A percentile compares a stretch with the other conserved stretches of the same genome.
Evolutionary conservation across 2,329 filamentous ascomycete species (phyloP).

Genomic region (Fusarium lateritium): DNA sequence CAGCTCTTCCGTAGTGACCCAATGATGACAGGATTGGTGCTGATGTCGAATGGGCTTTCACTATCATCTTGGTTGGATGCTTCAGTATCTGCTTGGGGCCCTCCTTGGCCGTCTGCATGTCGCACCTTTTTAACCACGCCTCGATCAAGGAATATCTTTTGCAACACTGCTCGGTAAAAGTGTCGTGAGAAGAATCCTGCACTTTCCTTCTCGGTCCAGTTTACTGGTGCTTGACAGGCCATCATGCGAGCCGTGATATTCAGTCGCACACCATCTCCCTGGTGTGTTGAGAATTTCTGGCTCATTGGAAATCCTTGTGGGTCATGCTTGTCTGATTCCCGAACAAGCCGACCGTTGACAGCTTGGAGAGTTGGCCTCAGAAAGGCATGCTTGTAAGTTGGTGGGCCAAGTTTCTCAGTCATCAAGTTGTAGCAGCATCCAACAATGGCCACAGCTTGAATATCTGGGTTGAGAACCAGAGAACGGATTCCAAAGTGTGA

Average conservation of each 20-base stretch:
- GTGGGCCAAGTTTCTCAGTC: conserved; percentile 89
- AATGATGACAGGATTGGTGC: conserved; percentile 86
- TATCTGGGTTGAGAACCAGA: conserved; percentile 84
- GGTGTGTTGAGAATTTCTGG: conserved; percentile 72
- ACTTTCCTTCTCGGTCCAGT: conserved; percentile 88
- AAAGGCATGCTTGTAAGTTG: conserved; percentile 86
- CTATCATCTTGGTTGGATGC: conserved; percentile 38
- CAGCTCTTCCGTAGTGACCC: conserved; percentile 86
- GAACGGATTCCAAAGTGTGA: conserved; percentile 94
- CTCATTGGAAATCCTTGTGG: conserved; percentile 97
- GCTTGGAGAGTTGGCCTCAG: conserved; percentile 79
- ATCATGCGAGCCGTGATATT: conserved; percentile 99
- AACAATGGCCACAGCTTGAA: conserved; percentile 93
- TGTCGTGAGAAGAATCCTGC: conserved; percentile 92
- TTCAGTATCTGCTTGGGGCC: conserved; percentile 26
- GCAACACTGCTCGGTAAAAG: conserved; percentile 91
- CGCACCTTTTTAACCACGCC: conserved; percentile 78
- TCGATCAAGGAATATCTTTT: conserved; percentile 91
- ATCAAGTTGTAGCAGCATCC: conserved; percentile 98
- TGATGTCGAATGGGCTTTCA: conserved; percentile 65
- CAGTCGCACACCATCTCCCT: conserved; percentile 77
- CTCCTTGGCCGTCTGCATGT: conserved; percentile 55
- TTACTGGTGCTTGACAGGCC: conserved; percentile 94
- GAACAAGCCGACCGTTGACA: conserved; percentile 76
- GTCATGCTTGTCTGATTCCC: conserved; percentile 81